Evolutionary conservation across 2,329 filamentous ascomycete genomes (phyloP), one percentile per base, ranked within the genome.

Genomic region (Endocalyx cinctus): DNA sequence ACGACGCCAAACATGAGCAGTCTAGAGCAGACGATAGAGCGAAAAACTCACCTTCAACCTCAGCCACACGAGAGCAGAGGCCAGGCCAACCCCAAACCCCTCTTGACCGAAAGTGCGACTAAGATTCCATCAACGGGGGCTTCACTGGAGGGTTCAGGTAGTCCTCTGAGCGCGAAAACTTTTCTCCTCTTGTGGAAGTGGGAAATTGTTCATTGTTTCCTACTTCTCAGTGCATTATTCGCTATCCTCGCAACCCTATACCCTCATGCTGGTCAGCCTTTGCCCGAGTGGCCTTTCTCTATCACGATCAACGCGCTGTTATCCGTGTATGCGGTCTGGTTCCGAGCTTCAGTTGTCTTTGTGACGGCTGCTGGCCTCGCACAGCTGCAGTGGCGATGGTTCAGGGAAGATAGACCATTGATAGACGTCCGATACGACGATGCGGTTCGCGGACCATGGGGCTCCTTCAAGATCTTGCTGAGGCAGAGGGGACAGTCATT

Each of bases 381-480:
- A 6, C 37, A 42, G 22, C 39, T 42, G 13, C 36, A 39, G 14
- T 39, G 36, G 37, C 25, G 26, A 11, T 39, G 37, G 39, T 37
- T 42, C 23, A 29, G 33, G 14, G 25, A 25, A 14, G 16, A 25
- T 15, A 26, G 16, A 4, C 25, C 33, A 14, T 25, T 38, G 8
- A 22, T 28, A 10, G 38, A 35, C 7, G 19, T 41, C 6, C 26
- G 35, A 5, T 36, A 38, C 18, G 30, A 25, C 25, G 32, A 31
- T 5, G 38, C 35, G 20, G 32, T 26, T 3, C 14, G 26, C 7
- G 38, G 38, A 13, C 31, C 35, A 4, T 16, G 29, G 19, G 32
- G 38, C 4, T 35, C 38, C 5, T 31, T 7, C 26, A 27, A 8
- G 13, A 27, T 27, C 10, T 27, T 27, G 13, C 16, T 27, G 13